A percentile compares a stretch with the other conserved stretches of the same genome.
Conservation (phyloP, 164 flowering plant genomes). For the Kingdonia uniflora region DNA sequence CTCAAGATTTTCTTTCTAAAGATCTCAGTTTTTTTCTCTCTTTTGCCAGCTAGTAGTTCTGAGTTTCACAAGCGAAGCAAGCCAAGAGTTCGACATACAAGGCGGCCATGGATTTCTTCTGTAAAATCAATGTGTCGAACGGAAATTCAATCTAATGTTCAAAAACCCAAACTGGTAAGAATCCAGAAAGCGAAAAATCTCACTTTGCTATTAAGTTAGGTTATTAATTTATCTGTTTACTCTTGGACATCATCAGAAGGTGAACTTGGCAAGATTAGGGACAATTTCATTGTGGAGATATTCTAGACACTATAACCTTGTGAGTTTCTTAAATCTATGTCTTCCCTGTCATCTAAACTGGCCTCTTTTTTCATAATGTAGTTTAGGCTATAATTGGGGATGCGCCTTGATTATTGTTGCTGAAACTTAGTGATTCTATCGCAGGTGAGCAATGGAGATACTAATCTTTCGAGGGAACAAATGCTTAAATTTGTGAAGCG, state of each 20-base stretch:
- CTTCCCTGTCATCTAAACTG: no score
- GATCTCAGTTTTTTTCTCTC: neutral
- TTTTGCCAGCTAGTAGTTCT: constrained; percentile 38
- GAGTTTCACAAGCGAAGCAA: constrained; percentile 50
- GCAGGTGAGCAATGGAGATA: constrained; percentile 25
- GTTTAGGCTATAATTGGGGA: no score
- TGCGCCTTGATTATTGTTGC: neutral
- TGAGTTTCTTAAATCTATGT: constrained; percentile 22
- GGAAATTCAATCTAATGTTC: constrained; percentile 43
- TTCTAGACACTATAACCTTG: constrained; percentile 57
- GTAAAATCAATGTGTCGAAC: constrained; percentile 30
- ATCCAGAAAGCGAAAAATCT: neutral
- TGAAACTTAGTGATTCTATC: constrained; percentile 5
- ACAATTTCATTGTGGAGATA: constrained; percentile 68
- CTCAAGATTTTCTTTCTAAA: neutral
- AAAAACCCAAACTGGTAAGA: constrained; percentile 37
- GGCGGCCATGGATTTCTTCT: constrained; percentile 49
- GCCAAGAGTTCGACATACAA: constrained; percentile 54
- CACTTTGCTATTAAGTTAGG: neutral
- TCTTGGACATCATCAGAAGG: constrained; percentile 29
- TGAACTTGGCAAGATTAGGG: constrained; percentile 65
- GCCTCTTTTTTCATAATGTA: neutral
- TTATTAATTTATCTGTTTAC: neutral
- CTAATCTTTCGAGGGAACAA: constrained; percentile 52
- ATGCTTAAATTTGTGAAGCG: constrained; percentile 51